Evolutionary conservation across 495 filamentous ascomycete genomes (phyloP), one percentile per base, ranked within the genome.

Genomic region (Cladorrhinum samala): DNA sequence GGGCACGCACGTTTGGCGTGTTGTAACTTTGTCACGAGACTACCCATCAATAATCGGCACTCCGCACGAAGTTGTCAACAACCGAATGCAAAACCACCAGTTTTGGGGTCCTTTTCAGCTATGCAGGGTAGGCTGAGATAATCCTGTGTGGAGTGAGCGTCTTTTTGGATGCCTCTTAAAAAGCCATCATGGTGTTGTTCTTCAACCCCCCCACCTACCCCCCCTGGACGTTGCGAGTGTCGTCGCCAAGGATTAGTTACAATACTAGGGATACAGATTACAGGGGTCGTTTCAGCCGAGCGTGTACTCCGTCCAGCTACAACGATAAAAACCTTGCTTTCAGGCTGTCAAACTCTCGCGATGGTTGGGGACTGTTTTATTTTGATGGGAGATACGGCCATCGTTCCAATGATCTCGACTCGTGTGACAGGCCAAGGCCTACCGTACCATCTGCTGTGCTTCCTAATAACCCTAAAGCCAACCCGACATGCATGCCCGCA

Each of bases 41-140:
- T n/a, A n/a, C n/a, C n/a, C n/a, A n/a, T n/a, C n/a, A n/a, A n/a
- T n/a, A n/a, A n/a, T n/a, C n/a, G n/a, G n/a, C n/a, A n/a, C n/a
- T n/a, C n/a, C n/a, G n/a, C n/a, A n/a, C n/a, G n/a, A n/a, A n/a
- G n/a, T n/a, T n/a, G 24, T 30, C 45, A 47, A 16, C 11, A 47
- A 47, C 45, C 45, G 45, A 47, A 47, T 47, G 25, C 24, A 47
- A n/a, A n/a, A 47, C 45, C 45, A 14, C n/a, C 17, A 13, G 14
- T 8, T 27, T 33, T 18, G 27, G 6, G 5, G 6, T 33, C 11
- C 11, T 33, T 16, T 47, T 47, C 45, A 47, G 45, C 45, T 47
- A 30, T 16, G 17, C 45, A 3, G 24, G 45, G 27, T 6, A 5
- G 6, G 27, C 27, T 33, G 6, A 5, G 27, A 6, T 33, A 33